Percentiles rank a stretch among this genome's conserved stretches.
phyloP scores from a whole-genome alignment of 2,329 filamentous ascomycete genomes.

The Fusarium xyrophilum region DNA sequence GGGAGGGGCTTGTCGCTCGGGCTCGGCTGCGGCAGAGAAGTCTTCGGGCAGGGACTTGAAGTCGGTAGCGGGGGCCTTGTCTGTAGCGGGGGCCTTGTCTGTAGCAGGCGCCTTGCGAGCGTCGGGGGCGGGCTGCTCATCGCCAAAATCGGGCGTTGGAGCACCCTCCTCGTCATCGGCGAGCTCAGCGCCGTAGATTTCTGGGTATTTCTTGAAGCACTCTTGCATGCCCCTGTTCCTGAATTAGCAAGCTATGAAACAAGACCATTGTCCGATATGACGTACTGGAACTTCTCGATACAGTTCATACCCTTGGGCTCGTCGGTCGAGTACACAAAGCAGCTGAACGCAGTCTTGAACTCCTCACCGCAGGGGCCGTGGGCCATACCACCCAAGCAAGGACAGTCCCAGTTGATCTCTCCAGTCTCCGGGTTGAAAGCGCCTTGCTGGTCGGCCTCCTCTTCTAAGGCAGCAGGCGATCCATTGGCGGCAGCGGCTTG shows the following conservation, averaged over 20 bases:
- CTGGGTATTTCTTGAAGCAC: slow-evolving; percentile 92
- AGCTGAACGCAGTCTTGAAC: slow-evolving; percentile 95
- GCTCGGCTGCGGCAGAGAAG: background rate
- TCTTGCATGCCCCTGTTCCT: slow-evolving; percentile 85
- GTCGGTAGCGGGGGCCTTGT: slow-evolving; percentile 2
- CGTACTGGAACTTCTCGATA: slow-evolving; percentile 96
- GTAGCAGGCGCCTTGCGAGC: slow-evolving; percentile 6
- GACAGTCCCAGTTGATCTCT: slow-evolving; percentile 99
- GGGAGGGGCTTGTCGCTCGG: background rate
- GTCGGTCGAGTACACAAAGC: slow-evolving; percentile 93
- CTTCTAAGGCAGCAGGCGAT: slow-evolving; percentile 67
- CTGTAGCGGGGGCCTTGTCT: background rate
- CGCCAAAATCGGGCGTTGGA: slow-evolving; percentile 42
- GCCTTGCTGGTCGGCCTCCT: slow-evolving; percentile 84
- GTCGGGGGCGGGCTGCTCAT: slow-evolving; percentile 37
- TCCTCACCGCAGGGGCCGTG: slow-evolving; percentile 93
- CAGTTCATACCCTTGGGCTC: slow-evolving; percentile 98
- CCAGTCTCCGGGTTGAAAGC: slow-evolving; percentile 98
- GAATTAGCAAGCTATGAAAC: slow-evolving; percentile 36
- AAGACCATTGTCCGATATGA: slow-evolving; percentile 29
- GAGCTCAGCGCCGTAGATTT: slow-evolving; percentile 89
- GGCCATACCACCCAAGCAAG: slow-evolving; percentile 96
- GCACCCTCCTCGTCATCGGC: slow-evolving; percentile 71
- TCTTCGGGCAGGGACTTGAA: background rate
- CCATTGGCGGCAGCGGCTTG: slow-evolving; percentile 42